phyloP scores from a whole-genome alignment of 169 alveolate genomes.

The Perkinsus marinus region DNA sequence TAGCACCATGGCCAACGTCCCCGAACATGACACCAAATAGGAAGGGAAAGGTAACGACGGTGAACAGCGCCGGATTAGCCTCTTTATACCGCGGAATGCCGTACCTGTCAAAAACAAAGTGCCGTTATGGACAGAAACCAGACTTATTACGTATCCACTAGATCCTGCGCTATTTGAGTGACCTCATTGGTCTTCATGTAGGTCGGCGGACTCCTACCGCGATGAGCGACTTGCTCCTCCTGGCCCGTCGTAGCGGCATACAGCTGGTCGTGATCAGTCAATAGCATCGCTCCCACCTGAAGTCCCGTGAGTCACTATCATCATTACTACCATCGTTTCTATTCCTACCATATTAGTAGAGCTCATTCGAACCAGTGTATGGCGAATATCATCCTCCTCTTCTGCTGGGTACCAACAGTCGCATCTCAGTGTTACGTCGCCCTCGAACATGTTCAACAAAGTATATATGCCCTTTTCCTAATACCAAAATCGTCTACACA shows the following conservation, averaged over 20 bases:
- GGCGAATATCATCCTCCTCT: constrained; percentile 70
- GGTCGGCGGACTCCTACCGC: constrained; percentile 76
- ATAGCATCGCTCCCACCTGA: neutral
- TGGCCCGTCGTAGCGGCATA: neutral
- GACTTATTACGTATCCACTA: neutral
- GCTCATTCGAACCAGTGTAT: constrained; percentile 19
- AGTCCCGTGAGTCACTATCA: neutral
- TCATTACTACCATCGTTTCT: too few relatives aligned
- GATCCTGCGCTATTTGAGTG: constrained; percentile 25
- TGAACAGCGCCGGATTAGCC: constrained; percentile 91
- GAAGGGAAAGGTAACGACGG: constrained; percentile 95
- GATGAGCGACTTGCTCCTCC: neutral
- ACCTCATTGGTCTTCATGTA: constrained; percentile 80
- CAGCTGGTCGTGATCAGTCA: neutral
- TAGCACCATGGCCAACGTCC: constrained; percentile 96
- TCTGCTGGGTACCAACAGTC: constrained; percentile 88
- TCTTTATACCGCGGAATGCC: constrained; percentile 98
- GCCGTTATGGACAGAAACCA: neutral
- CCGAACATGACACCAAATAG: constrained; percentile 99
- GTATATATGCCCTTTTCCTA: constrained; percentile 84
- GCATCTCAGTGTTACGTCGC: constrained; percentile 78
- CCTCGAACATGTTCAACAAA: constrained; percentile 75
- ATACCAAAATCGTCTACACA: constrained; percentile 40
- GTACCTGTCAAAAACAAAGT: constrained; percentile 85
- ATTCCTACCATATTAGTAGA: neutral